A percentile compares a stretch with the other conserved stretches of the same genome.
Conservation (phyloP, 1,284 basidiomycete species). For the Bothia castanella region DNA sequence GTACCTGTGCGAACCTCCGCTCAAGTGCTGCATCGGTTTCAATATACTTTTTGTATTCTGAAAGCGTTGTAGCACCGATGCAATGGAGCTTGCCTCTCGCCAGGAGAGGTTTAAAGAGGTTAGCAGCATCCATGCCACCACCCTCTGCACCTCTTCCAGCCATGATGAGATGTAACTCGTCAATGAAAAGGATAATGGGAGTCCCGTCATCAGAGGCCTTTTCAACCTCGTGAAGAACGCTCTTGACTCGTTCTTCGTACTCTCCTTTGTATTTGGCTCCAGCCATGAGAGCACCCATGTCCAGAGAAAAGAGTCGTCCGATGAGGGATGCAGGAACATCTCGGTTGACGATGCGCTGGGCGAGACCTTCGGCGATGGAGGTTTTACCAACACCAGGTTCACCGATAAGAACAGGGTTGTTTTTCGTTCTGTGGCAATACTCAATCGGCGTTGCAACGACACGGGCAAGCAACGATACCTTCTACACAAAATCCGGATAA, state of each 20-base stretch:
- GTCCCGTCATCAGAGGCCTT: slow-evolving; percentile 82
- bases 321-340: slow-evolving; percentile 90
- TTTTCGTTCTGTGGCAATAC: slow-evolving; percentile 66
- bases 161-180: slow-evolving; percentile 93
- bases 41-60: slow-evolving; percentile 94
- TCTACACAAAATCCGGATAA: slow-evolving; percentile 74
- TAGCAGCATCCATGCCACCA: slow-evolving; percentile 82
- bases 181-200: slow-evolving; percentile 91
- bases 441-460: slow-evolving; percentile 7
- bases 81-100: slow-evolving; percentile 87
- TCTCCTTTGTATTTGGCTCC: slow-evolving; percentile 96
- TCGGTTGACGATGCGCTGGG: slow-evolving; percentile 92
- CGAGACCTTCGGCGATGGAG: slow-evolving; percentile 92
- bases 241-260: slow-evolving; percentile 96
- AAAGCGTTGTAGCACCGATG: slow-evolving; percentile 92
- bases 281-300: slow-evolving; percentile 95
- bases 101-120: slow-evolving; percentile 86
- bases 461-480: slow-evolving; percentile 39
- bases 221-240: slow-evolving; percentile 91
- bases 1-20: slow-evolving; percentile 90
- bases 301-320: slow-evolving; percentile 80
- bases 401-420: slow-evolving; percentile 90
- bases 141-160: slow-evolving; percentile 73
- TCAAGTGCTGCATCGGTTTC: slow-evolving; percentile 95
- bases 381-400: slow-evolving; percentile 95